phyloP scores from a whole-genome alignment of 176 grass and related monocot genomes.

The Triticum urartu region DNA sequence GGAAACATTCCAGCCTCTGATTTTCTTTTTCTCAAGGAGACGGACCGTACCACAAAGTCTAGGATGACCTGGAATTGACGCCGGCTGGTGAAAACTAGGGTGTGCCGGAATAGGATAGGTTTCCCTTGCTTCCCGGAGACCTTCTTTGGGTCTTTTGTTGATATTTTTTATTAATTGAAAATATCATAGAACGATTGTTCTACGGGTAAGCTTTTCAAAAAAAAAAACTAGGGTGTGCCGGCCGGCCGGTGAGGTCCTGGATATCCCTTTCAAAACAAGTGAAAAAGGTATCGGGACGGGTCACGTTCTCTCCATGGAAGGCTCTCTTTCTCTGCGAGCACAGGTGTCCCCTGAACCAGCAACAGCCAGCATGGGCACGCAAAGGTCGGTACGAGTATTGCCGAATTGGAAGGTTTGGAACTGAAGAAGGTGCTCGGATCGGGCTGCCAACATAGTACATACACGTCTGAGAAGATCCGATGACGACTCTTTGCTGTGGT shows the following conservation, averaged over 20 bases:
- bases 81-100: not conserved
- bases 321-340: conserved; percentile 6
- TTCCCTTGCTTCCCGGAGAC: too few relatives aligned
- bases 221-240: too few relatives aligned
- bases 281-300: not conserved
- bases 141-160: too few relatives aligned
- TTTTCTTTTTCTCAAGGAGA: not conserved
- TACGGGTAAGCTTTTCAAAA: too few relatives aligned
- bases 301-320: not conserved
- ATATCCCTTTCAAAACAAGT: too few relatives aligned
- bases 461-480: not conserved
- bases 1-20: not conserved
- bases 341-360: not conserved
- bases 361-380: not conserved
- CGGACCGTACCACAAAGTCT: not conserved
- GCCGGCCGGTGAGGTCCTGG: not conserved
- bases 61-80: not conserved
- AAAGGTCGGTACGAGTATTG: not conserved
- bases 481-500: not conserved
- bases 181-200: too few relatives aligned
- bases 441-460: not conserved
- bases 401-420: conserved; percentile 11
- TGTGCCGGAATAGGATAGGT: too few relatives aligned
- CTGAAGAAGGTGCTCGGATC: not conserved
- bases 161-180: too few relatives aligned